These are phyloP conservation scores for Setaria viridis DNA, from an alignment of 202 grass and related monocot genomes.

Conservation along the genomic window DNA sequence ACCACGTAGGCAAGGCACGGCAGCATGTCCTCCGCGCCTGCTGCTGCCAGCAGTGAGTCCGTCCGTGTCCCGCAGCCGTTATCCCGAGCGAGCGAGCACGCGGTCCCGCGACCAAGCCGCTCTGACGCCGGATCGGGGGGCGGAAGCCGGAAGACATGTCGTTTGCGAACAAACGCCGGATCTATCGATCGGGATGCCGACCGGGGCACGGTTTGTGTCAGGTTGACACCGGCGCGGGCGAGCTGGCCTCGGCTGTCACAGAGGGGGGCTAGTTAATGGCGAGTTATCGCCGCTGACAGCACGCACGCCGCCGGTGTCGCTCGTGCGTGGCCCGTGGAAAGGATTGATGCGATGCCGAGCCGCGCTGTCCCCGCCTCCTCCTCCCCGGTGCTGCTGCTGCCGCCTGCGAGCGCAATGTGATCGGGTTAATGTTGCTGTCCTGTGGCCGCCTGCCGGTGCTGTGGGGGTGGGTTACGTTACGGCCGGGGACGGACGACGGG, in stretches of 20 bases:
- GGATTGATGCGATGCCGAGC: not conserved
- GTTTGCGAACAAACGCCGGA: no score
- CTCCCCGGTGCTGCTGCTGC: not conserved
- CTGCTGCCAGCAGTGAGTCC: no score
- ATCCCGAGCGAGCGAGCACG: not conserved
- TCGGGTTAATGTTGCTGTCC: constrained; percentile 34
- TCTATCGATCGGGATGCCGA: not conserved
- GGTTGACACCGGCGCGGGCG: constrained; percentile 32
- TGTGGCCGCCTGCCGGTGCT: not conserved
- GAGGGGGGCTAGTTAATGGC: constrained; percentile 25
- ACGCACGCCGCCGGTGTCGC: constrained; percentile 29
- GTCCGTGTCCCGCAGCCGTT: no score
- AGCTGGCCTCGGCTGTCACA: constrained; percentile 7
- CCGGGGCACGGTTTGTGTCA: constrained; percentile 22
- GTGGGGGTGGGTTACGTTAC: not conserved
- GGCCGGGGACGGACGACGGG: not conserved
- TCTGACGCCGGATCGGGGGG: not conserved
- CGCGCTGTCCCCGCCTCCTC: not conserved
- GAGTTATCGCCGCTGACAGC: constrained; percentile 59
- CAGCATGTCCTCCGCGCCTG: no score
- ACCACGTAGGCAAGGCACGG: not conserved
- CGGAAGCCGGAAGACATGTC: no score
- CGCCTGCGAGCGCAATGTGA: not conserved
- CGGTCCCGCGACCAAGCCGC: not conserved
- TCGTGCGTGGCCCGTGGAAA: not conserved